Evolutionary conservation across 2,329 filamentous ascomycete species (phyloP), one percentile per base, ranked within the genome.

Genomic region (Albifimbria verrucaria): DNA sequence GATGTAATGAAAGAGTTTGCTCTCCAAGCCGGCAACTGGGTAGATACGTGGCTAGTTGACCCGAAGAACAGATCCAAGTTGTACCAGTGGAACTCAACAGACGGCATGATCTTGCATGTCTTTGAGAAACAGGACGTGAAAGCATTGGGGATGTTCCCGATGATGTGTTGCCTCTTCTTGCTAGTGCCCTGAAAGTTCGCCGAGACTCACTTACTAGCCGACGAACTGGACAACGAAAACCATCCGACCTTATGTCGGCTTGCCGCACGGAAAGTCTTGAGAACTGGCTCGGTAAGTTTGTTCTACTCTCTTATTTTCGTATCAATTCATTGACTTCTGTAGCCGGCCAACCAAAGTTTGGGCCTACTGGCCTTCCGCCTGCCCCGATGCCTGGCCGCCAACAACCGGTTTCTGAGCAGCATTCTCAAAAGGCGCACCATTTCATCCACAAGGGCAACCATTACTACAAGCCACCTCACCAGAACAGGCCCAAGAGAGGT

Each of bases 221-320:
- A 52, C 10, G 54, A 43, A 4, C 47, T 50, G 44, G 47, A 52
- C 39, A 50, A 17, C 49, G 50, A 51, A 59, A 53, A 25, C 65
- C 61, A 7, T 60, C 55, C 36, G 67, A 66, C 28, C 52, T 71
- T 3, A 48, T 60, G 46, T 52, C 60, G 23, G 67, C 66, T 9
- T 65, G 60, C 28, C 51, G 54, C 7, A 58, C 54, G 3, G 54
- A 65, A 11, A 60, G 53, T 17, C 53, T 72, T 3, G 62, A 72
- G 28, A 68, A 70, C 50, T 74, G 72, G 72, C 62, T 74, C 36
- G 64, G 72, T 73, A 59, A 57, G 68, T 56, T 6, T 32, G 17
- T 4, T 17, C 24, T 22, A 23, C 25, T 24, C 9, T 24, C 43
- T n/a, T 12, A 10, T 46, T 7, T 42, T 9, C 15, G 4, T 32